Conservation (phyloP, 2,329 filamentous ascomycete species). For the Monosporascus sp. region DNA sequence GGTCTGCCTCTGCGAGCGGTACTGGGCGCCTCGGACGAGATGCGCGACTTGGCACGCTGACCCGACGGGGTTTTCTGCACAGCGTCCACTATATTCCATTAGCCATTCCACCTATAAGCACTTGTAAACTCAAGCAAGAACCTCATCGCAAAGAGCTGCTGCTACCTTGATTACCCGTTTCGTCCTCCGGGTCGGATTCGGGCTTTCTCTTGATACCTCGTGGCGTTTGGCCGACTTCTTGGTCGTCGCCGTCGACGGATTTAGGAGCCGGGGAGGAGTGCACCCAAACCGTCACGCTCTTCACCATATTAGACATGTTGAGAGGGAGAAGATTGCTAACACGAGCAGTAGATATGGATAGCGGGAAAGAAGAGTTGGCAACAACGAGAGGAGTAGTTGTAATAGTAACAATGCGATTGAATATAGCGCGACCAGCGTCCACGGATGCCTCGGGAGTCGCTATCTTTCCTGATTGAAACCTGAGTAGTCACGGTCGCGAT, state of each 20-base stretch:
- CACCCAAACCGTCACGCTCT: neutral
- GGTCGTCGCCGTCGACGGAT: neutral
- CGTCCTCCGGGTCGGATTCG: slow-evolving; percentile 22
- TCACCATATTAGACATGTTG: neutral
- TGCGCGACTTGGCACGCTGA: slow-evolving; percentile 16
- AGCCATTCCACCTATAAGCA: slow-evolving; percentile 2
- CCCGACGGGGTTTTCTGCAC: slow-evolving; percentile 11
- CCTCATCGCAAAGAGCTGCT: neutral
- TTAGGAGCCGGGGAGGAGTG: neutral
- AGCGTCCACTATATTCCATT: slow-evolving; percentile 13
- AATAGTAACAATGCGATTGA: neutral
- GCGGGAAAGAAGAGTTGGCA: neutral
- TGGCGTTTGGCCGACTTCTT: neutral
- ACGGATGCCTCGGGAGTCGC: neutral
- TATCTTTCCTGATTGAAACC: neutral
- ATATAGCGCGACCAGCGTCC: neutral
- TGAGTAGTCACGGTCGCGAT: neutral
- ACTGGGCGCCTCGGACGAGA: slow-evolving; percentile 17
- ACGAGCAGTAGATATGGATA: neutral
- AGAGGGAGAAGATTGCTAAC: neutral
- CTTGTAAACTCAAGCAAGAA: slow-evolving; percentile 1
- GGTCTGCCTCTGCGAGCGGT: slow-evolving; percentile 12
- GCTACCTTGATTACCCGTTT: slow-evolving; percentile 18
- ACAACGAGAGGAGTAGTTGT: neutral
- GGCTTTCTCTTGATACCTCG: slow-evolving; percentile 24